Conservation (phyloP, 2,329 filamentous ascomycete species). For the Colletotrichum destructivum region DNA sequence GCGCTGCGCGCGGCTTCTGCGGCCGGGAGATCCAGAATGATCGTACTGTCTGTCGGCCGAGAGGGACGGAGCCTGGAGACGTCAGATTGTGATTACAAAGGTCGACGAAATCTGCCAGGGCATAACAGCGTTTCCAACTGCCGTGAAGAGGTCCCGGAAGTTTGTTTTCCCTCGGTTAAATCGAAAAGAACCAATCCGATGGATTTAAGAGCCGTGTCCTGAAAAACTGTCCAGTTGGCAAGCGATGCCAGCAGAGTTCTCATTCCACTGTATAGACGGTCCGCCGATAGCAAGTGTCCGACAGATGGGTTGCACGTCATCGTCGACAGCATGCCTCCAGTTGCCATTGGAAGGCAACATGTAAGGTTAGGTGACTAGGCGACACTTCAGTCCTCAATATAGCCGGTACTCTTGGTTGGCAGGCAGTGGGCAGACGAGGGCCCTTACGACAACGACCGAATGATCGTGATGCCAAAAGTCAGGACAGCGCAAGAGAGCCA, state of each 20-base stretch:
- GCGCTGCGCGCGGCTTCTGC: neutral
- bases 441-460: neutral
- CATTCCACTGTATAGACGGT: neutral
- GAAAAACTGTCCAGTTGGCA: neutral
- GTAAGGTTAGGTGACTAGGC: neutral
- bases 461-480: conserved; percentile 1
- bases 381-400: no score
- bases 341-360: neutral
- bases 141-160: neutral
- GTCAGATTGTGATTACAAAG: neutral
- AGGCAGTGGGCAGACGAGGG: neutral
- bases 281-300: neutral
- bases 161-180: neutral
- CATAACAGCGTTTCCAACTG: neutral
- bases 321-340: neutral
- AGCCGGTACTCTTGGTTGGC: no score
- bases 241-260: neutral
- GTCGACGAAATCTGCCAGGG: neutral
- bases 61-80: neutral
- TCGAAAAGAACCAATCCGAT: neutral
- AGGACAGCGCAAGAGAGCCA: neutral
- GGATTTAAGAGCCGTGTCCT: neutral
- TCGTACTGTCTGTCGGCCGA: conserved; percentile 2
- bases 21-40: neutral
- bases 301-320: neutral